These are phyloP conservation scores for Saturnispora besseyi DNA, from an alignment of 805 yeast genomes.

Conservation along the genomic window DNA sequence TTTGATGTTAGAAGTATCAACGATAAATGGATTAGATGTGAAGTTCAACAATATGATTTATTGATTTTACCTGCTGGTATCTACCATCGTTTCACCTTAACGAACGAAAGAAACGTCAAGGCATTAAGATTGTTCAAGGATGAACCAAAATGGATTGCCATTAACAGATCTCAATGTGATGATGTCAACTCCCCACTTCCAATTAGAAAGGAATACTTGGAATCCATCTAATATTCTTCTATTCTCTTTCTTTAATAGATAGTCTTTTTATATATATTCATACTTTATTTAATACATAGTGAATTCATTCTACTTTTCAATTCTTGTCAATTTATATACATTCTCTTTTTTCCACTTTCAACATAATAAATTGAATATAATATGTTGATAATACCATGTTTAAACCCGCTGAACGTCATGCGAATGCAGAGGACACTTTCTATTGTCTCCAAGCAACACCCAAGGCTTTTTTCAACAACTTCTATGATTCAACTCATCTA, in stretches of 20 bases:
- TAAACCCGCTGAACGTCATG: neutral
- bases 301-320: neutral
- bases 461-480: neutral
- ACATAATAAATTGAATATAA: neutral
- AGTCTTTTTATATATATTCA: neutral
- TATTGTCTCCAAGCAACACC: too few relatives aligned
- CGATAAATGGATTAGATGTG: constrained; percentile 66
- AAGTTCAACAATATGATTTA: constrained; percentile 55
- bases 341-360: neutral
- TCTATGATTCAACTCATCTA: constrained; percentile 14
- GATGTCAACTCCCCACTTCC: constrained; percentile 36
- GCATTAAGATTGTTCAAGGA: constrained; percentile 84
- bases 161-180: constrained; percentile 37
- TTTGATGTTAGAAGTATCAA: constrained; percentile 71
- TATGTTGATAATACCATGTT: neutral
- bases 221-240: constrained; percentile 14
- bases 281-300: neutral
- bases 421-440: neutral
- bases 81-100: constrained; percentile 84
- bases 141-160: constrained; percentile 94
- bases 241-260: neutral
- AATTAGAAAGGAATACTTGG: constrained; percentile 39
- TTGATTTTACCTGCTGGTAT: constrained; percentile 84
- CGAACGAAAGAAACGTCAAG: constrained; percentile 50
- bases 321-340: neutral